Base-by-base conservation (phyloP, 225 moss, liverwort and hornwort species). In the Sphagnum contortum region DNA sequence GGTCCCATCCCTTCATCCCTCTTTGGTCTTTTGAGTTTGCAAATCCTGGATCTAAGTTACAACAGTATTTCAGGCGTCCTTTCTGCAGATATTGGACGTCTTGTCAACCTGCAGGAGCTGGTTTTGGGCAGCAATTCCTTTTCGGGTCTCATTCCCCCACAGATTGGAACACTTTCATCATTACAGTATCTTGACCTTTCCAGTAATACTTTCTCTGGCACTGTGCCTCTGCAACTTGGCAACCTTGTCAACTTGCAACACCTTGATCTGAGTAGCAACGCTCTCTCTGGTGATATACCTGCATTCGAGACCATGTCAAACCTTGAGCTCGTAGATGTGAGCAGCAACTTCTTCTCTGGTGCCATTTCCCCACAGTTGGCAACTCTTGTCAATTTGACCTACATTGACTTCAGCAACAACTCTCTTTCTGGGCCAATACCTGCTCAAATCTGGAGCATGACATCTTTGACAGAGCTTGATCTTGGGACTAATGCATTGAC, bases 341-440 rank as follows among this genome's bases (percentile, higher is more conserved):
- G 72, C 48, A 73, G 79, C 0, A 85, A 85, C 62, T 67, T 68
- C 47, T 74, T 85, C 55, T 67, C 69, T 1, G 78, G 78, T 4
- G 71, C 70, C 3, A 59, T 91, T 2, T 89, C 87, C 5, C 81
- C 83, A 0, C 61, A 81, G 71, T 69, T 94, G 2, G 89, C 76
- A 29, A 70, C 61, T 9, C 79, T 94, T 9, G 57, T 70, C 4
- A 74, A 68, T 14, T 65, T 94, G 44, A 49, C 61, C 3, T 50
- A 68, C 11, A 45, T 94, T 51, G 91, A 91, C 57, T 70, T 91
- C 14, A 91, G 91, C 3, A 76, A 78, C 8, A 91, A 91, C 52
- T 57, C 80, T 6, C 64, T 94, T 0, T 65, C 72, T 3, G 91
- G 91, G 3, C 69, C 29, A 0, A 83, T 94, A 54, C 94, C 94